These are phyloP conservation scores for Apiospora malaysiana DNA, from an alignment of 2,329 filamentous ascomycete genomes.

Conservation along the genomic window DNA sequence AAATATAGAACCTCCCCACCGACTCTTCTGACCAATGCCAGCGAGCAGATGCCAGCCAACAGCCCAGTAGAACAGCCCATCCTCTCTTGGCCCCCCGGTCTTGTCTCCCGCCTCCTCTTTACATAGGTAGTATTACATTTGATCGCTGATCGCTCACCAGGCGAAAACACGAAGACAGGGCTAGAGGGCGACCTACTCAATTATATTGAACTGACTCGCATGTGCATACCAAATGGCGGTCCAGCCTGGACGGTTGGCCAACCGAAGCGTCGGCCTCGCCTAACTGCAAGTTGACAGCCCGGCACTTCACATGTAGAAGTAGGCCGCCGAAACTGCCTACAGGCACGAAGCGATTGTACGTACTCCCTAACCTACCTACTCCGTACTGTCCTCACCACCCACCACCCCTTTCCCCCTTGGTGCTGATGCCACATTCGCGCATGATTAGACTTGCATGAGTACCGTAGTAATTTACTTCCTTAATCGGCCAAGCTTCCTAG, in stretches of 20 bases:
- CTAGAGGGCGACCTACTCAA: background rate
- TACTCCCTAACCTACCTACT: background rate
- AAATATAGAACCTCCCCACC: conserved; percentile 25
- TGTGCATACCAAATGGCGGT: conserved; percentile 2
- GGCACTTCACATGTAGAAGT: background rate
- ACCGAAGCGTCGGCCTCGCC: background rate
- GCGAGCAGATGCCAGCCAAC: background rate
- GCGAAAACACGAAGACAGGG: conserved; percentile 4
- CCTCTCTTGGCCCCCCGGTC: conserved; percentile 8
- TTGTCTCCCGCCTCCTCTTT: conserved; percentile 22
- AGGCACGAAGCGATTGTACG: background rate
- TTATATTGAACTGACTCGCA: background rate
- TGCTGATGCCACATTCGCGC: background rate
- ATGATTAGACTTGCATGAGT: background rate
- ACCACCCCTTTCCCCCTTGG: background rate
- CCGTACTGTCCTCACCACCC: background rate
- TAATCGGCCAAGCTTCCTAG: conserved; percentile 1
- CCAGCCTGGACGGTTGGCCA: background rate
- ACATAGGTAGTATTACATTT: too few relatives aligned
- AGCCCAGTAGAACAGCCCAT: conserved; percentile 12
- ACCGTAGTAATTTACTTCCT: conserved; percentile 3
- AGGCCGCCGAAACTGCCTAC: background rate
- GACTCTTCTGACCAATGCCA: background rate
- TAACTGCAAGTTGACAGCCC: background rate
- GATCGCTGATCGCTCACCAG: conserved; percentile 20